Conservation (phyloP, 306 rosid species). For the Ammopiptanthus mongolicus region DNA sequence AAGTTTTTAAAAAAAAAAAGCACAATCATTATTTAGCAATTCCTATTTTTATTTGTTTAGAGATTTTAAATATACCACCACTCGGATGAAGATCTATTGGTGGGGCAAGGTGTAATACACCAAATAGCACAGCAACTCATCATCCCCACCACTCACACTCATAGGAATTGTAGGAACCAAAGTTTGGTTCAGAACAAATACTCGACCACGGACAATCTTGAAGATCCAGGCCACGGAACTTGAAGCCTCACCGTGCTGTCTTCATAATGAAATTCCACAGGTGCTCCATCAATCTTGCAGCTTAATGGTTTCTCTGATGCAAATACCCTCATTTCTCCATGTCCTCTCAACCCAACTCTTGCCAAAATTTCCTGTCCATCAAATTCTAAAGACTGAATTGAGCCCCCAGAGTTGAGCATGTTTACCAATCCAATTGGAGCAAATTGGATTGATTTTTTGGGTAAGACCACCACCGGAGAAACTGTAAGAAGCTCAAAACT, state of each 20-base stretch:
- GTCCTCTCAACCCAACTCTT: conserved; percentile 39
- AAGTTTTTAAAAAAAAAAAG: neutral
- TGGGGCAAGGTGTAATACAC: too few species aligned
- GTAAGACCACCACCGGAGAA: conserved; percentile 36
- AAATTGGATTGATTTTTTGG: conserved; percentile 34
- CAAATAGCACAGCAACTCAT: too few species aligned
- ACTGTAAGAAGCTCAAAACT: conserved; percentile 48
- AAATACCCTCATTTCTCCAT: conserved; percentile 55
- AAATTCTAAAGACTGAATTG: conserved; percentile 40
- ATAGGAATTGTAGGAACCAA: neutral
- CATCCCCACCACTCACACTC: neutral
- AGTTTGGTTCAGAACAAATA: conserved; percentile 40
- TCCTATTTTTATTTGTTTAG: neutral
- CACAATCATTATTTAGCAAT: neutral
- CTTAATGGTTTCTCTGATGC: conserved; percentile 49
- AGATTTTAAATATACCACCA: too few species aligned
- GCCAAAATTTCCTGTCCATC: conserved; percentile 33
- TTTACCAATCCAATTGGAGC: conserved; percentile 65
- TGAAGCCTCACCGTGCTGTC: conserved; percentile 40
- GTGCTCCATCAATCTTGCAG: conserved; percentile 48
- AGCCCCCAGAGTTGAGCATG: conserved; percentile 71
- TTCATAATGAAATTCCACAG: conserved; percentile 40
- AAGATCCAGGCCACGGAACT: conserved; percentile 46
- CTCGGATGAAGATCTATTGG: too few species aligned
- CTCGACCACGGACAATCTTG: conserved; percentile 36